These are phyloP conservation scores for Leccinum ochraceum DNA, from an alignment of 768 basidiomycete species.

Conservation along the genomic window DNA sequence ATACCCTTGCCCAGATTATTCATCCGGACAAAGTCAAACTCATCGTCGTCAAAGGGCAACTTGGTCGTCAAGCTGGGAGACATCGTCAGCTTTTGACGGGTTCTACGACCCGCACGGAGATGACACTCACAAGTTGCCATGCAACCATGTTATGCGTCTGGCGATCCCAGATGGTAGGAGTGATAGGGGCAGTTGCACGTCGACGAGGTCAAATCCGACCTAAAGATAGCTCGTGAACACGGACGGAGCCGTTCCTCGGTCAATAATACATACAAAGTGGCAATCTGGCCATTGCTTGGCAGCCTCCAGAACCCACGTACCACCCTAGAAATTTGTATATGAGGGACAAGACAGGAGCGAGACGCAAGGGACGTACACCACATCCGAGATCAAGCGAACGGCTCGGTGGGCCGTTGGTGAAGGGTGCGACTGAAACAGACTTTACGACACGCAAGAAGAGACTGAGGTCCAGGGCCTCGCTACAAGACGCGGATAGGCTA, in stretches of 20 bases:
- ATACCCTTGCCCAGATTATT: slow-evolving; percentile 63
- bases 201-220: slow-evolving; percentile 81
- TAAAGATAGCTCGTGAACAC: slow-evolving; percentile 28
- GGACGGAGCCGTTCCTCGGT: neutral
- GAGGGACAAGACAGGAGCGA: neutral
- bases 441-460: slow-evolving; percentile 48
- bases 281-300: slow-evolving; percentile 70
- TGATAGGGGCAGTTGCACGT: slow-evolving; percentile 63
- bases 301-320: slow-evolving; percentile 72
- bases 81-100: neutral
- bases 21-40: slow-evolving; percentile 82
- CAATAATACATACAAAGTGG: slow-evolving; percentile 52
- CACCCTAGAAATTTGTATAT: slow-evolving; percentile 43
- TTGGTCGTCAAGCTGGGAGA: slow-evolving; percentile 63
- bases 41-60: slow-evolving; percentile 79
- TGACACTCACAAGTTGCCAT: slow-evolving; percentile 71
- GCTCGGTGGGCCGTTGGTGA: slow-evolving; percentile 49
- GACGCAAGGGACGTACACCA: slow-evolving; percentile 49
- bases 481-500: slow-evolving; percentile 24
- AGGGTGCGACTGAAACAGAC: slow-evolving; percentile 61
- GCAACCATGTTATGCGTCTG: slow-evolving; percentile 65
- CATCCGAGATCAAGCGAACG: slow-evolving; percentile 71
- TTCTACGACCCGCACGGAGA: neutral
- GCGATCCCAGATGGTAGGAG: slow-evolving; percentile 53
- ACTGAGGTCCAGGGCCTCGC: slow-evolving; percentile 57